These are phyloP conservation scores for Diaporthe sp. DNA, from an alignment of 2,329 filamentous ascomycete genomes.

Conservation along the genomic window DNA sequence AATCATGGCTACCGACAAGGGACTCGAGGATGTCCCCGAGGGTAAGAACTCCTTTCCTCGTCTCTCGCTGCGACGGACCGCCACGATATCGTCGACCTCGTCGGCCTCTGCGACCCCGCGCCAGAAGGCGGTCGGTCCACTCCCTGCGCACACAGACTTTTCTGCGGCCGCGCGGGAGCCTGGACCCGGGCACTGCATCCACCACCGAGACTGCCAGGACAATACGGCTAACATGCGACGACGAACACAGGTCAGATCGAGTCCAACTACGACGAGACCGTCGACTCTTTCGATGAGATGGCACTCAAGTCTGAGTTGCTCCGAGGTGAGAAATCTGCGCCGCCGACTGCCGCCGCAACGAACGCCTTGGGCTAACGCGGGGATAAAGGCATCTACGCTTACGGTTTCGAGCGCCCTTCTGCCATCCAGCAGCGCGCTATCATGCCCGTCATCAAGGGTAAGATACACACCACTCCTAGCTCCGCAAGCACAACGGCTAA, in stretches of 20 bases:
- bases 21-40: constrained; percentile 98
- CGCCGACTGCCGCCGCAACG: constrained; percentile 39
- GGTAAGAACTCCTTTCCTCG: constrained; percentile 68
- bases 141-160: constrained; percentile 36
- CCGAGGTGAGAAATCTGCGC: constrained; percentile 73
- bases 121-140: constrained; percentile 19
- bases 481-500: constrained; percentile 32
- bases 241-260: constrained; percentile 89
- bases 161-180: constrained; percentile 7
- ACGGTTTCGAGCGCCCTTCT: constrained; percentile 99
- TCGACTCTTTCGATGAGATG: constrained; percentile 99
- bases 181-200: constrained; percentile 2
- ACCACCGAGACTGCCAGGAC: constrained; percentile 1
- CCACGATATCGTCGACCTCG: constrained; percentile 20
- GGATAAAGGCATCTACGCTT: constrained; percentile 88
- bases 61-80: constrained; percentile 3
- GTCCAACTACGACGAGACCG: constrained; percentile 99
- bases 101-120: constrained; percentile 36
- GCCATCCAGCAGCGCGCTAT: constrained; percentile 99
- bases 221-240: constrained; percentile 32
- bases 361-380: constrained; percentile 45
- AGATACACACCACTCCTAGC: constrained; percentile 49
- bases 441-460: constrained; percentile 99
- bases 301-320: constrained; percentile 96
- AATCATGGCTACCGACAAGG: constrained; percentile 99